Evolutionary conservation across 352 stramenopile genomes (phyloP).

Genomic region (Phytopythium chamaehyphon): DNA sequence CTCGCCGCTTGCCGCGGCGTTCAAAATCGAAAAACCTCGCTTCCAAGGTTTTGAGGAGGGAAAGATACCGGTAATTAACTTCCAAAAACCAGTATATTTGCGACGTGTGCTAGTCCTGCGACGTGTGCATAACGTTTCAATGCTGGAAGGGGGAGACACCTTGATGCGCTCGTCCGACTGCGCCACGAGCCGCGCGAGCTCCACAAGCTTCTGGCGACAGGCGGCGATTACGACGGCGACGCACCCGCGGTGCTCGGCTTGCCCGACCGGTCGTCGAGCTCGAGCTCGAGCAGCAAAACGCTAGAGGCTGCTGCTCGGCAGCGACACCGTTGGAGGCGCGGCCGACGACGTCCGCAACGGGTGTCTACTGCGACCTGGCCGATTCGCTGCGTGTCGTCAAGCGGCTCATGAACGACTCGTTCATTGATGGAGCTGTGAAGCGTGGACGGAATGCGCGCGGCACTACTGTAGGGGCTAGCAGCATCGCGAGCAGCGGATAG

Average conservation of each 20-base stretch:
- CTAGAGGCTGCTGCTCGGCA: slow-evolving; percentile 35
- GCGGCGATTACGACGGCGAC: not conserved
- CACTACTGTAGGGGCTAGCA: not conserved
- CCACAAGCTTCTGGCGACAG: too few species aligned
- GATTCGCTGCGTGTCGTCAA: slow-evolving; percentile 51
- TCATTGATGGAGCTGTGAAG: slow-evolving; percentile 45
- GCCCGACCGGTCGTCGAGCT: slow-evolving; percentile 1
- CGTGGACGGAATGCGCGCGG: slow-evolving; percentile 10
- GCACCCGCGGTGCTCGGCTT: not conserved
- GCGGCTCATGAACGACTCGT: slow-evolving; percentile 40
- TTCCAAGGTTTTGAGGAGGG: too few species aligned
- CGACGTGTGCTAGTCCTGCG: too few species aligned
- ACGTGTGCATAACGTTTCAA: too few species aligned
- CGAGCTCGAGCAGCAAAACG: slow-evolving; percentile 8
- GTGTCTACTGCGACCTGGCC: slow-evolving; percentile 50
- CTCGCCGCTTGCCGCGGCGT: too few species aligned
- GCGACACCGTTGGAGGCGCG: slow-evolving; percentile 42
- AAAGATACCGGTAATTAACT: too few species aligned
- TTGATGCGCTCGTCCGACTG: too few species aligned
- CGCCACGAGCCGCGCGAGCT: not conserved
- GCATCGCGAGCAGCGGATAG: not conserved
- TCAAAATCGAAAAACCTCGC: too few species aligned
- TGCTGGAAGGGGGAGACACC: too few species aligned
- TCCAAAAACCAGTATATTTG: too few species aligned
- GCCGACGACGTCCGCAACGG: slow-evolving; percentile 42